phyloP scores from a whole-genome alignment of 768 basidiomycete species.

The Russula dissimulans region DNA sequence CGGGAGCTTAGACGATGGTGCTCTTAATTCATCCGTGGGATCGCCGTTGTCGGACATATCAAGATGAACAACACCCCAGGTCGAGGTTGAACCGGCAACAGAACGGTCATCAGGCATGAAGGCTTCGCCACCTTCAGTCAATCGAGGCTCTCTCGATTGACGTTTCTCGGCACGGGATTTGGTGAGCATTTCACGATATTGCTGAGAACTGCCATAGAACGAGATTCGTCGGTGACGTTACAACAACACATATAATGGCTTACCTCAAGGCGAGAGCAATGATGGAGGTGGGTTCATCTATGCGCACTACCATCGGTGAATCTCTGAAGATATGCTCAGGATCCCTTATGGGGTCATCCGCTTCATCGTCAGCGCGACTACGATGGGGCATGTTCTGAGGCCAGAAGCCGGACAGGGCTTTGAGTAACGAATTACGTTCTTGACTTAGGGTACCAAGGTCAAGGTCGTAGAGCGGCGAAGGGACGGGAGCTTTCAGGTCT shows the following conservation, averaged over 20 bases:
- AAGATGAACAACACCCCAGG: constrained; percentile 88
- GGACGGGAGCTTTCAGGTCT: constrained; percentile 1
- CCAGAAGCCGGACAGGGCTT: constrained; percentile 80
- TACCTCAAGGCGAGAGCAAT: constrained; percentile 90
- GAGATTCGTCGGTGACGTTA: background rate
- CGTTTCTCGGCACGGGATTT: constrained; percentile 74
- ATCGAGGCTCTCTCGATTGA: constrained; percentile 44
- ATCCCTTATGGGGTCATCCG: constrained; percentile 61
- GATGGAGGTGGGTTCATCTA: constrained; percentile 96
- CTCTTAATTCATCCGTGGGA: constrained; percentile 66
- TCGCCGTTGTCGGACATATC: constrained; percentile 57
- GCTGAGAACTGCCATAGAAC: constrained; percentile 48
- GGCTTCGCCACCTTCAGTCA: constrained; percentile 61
- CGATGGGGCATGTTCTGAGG: constrained; percentile 44
- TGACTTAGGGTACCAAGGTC: constrained; percentile 43
- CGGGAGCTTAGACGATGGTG: constrained; percentile 69
- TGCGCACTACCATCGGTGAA: constrained; percentile 88
- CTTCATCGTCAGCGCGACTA: constrained; percentile 48
- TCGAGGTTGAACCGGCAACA: constrained; percentile 73
- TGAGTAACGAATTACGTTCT: constrained; percentile 69
- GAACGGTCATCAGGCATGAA: constrained; percentile 93
- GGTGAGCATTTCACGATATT: constrained; percentile 71
- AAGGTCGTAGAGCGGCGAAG: constrained; percentile 35
- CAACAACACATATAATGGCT: constrained; percentile 21
- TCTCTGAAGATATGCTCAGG: constrained; percentile 93